Percentiles rank a stretch among this genome's conserved stretches.
Conservation (phyloP, 208 protist species). For the Acanthamoeba castellanii region DNA sequence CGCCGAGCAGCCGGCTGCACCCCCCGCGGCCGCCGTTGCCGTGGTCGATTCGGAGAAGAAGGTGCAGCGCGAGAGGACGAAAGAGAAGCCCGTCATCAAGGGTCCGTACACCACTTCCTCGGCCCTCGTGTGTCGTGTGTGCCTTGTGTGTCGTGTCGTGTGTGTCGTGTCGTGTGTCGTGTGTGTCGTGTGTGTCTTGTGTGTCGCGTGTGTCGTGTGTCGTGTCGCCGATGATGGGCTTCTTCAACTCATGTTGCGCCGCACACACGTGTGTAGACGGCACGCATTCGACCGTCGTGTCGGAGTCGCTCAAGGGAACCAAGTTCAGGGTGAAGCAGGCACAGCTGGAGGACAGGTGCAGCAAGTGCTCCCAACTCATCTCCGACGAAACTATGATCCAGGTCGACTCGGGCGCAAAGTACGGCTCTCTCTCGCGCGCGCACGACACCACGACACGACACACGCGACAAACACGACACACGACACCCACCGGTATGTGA, state of each 20-base stretch:
- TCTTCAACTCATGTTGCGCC: not conserved
- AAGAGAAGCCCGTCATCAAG: constrained; percentile 66
- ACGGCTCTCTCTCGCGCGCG: not conserved
- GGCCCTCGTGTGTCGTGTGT: not conserved
- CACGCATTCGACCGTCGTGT: constrained; percentile 25
- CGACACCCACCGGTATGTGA: too few relatives aligned
- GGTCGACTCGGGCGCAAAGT: constrained; percentile 16
- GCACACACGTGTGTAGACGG: not conserved
- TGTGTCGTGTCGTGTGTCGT: too few relatives aligned
- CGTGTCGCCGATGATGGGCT: not conserved
- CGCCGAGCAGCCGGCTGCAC: not conserved
- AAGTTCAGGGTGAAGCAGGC: constrained; percentile 6
- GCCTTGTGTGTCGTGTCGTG: too few relatives aligned
- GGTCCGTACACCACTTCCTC: not conserved
- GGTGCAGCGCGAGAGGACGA: constrained; percentile 45
- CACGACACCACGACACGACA: not conserved
- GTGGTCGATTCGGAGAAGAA: constrained; percentile 62
- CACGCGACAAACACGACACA: not conserved
- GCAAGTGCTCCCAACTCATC: constrained; percentile 7
- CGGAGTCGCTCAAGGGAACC: constrained; percentile 24
- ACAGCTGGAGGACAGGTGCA: not conserved
- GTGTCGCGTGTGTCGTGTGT: too few relatives aligned
- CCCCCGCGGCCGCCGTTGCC: not conserved
- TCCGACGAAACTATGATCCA: not conserved
- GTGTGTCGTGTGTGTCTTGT: not conserved